Conservation (phyloP, 179 eudicot species). For the Dionaea muscipula region DNA sequence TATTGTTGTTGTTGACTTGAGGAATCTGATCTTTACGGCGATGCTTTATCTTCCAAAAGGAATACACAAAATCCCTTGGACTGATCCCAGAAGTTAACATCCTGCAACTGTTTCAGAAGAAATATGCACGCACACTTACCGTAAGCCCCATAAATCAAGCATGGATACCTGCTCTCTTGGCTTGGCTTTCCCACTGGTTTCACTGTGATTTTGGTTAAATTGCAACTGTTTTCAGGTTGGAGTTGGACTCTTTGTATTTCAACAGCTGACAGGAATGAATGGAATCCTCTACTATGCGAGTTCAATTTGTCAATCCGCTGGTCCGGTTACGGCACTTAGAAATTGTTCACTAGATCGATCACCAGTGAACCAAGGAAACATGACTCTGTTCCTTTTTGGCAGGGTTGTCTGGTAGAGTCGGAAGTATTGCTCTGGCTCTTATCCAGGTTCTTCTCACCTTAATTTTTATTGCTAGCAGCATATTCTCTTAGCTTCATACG, state of each 20-base stretch:
- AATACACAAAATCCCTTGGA: conserved; percentile 30
- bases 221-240: conserved; percentile 20
- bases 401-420: conserved; percentile 23
- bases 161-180: neutral
- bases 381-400: neutral
- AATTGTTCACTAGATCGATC: neutral
- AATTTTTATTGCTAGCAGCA: no score
- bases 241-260: conserved; percentile 16
- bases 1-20: no score
- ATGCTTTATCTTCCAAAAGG: no score
- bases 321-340: conserved; percentile 13
- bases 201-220: neutral
- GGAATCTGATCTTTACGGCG: no score
- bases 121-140: conserved; percentile 38
- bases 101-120: conserved; percentile 41
- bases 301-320: conserved; percentile 28
- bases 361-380: neutral
- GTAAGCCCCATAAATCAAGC: conserved; percentile 21
- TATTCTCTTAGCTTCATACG: neutral
- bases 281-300: conserved; percentile 23
- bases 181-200: neutral
- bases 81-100: conserved; percentile 22
- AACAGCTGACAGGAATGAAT: conserved; percentile 14
- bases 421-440: conserved; percentile 17
- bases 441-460: conserved; percentile 14